A percentile compares a stretch with the other conserved stretches of the same genome.
Evolutionary conservation across 805 yeast species (phyloP).

Genomic region (Spathaspora hagerdaliae): DNA sequence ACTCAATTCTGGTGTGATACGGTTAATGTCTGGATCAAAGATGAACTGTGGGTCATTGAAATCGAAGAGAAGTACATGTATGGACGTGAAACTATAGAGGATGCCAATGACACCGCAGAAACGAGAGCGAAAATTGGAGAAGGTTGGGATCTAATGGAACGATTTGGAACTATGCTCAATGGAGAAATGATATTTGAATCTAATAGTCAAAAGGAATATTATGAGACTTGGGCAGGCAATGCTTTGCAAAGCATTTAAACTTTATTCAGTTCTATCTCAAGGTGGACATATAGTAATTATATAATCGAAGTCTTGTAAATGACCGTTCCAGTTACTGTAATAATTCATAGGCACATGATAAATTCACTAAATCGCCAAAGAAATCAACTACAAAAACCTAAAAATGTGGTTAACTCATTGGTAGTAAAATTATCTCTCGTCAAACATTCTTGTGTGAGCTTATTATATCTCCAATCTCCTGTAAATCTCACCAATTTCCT

Average conservation of each 20-base stretch:
- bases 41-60: slow-evolving; percentile 60
- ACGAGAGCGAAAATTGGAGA: slow-evolving; percentile 25
- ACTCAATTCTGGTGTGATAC: slow-evolving; percentile 50
- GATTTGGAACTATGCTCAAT: slow-evolving; percentile 32
- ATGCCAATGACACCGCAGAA: slow-evolving; percentile 19
- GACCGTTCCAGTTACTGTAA: too few species aligned
- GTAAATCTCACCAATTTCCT: too few species aligned
- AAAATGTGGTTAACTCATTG: too few species aligned
- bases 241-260: slow-evolving; percentile 2
- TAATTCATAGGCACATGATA: too few species aligned
- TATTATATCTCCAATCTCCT: too few species aligned
- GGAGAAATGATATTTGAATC: slow-evolving; percentile 27
- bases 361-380: too few species aligned
- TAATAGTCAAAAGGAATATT: slow-evolving; percentile 26
- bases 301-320: too few species aligned
- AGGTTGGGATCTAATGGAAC: slow-evolving; percentile 26
- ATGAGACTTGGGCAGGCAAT: slow-evolving; percentile 26
- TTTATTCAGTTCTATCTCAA: too few species aligned
- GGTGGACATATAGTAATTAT: too few species aligned
- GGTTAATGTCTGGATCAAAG: slow-evolving; percentile 50
- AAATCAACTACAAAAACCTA: too few species aligned
- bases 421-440: too few species aligned
- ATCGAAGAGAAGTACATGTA: slow-evolving; percentile 44
- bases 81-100: slow-evolving; percentile 19
- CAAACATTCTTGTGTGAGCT: too few species aligned